Conservation (phyloP, 257 asterid genomes). For the Prunella vulgaris region DNA sequence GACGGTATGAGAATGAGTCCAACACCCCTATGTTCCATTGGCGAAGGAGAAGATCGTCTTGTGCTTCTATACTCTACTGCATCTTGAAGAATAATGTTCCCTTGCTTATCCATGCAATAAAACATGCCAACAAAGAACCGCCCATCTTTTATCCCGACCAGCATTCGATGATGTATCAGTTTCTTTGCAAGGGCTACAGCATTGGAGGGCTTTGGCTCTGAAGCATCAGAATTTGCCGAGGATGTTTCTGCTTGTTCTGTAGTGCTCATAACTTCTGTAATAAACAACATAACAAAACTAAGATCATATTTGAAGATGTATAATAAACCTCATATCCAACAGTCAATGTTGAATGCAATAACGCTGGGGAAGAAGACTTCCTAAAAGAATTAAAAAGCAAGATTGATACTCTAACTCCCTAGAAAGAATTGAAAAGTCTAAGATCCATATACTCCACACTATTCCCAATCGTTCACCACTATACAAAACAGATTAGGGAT, state of each 20-base stretch:
- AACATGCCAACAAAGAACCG: constrained; percentile 75
- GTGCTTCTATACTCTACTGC: constrained; percentile 90
- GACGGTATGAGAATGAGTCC: constrained; percentile 87
- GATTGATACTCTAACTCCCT: not conserved
- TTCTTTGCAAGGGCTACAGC: constrained; percentile 50
- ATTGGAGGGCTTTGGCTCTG: constrained; percentile 29
- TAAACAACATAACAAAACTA: not conserved
- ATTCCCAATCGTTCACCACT: not conserved
- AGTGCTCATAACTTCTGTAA: constrained; percentile 28
- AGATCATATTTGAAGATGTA: not conserved
- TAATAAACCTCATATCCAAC: not conserved
- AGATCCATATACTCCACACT: not conserved
- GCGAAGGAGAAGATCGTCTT: constrained; percentile 61
- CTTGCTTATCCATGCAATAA: constrained; percentile 89
- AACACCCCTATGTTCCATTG: constrained; percentile 80
- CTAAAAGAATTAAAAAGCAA: not conserved
- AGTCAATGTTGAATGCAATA: not conserved
- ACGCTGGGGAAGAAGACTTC: not conserved
- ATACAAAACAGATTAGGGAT: not conserved
- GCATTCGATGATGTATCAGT: constrained; percentile 53
- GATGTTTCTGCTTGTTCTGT: constrained; percentile 11
- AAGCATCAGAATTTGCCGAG: constrained; percentile 28
- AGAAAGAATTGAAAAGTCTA: not conserved
- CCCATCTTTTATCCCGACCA: constrained; percentile 79
- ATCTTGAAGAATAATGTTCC: constrained; percentile 89